Evolutionary conservation across 805 yeast genomes (phyloP).

Genomic region (Wickerhamiella azymoides): DNA sequence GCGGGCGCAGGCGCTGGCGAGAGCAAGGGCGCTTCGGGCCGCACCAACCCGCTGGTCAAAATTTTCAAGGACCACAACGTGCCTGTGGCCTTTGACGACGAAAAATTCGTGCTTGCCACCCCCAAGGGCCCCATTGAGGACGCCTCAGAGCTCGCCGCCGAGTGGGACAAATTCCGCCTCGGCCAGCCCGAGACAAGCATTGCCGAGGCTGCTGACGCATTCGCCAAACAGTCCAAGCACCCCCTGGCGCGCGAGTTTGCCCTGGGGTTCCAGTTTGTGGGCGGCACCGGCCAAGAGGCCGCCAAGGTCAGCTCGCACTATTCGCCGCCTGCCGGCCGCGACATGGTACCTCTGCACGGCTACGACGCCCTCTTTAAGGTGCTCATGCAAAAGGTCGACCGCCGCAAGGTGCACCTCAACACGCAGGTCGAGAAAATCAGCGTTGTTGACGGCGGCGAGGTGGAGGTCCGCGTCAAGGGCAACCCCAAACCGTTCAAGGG

Average conservation of each 20-base stretch:
- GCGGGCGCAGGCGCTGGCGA: no score
- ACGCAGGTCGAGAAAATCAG: constrained; percentile 13
- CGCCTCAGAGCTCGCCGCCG: constrained; percentile 2
- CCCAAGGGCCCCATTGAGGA: constrained; percentile 14
- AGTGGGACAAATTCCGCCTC: constrained; percentile 14
- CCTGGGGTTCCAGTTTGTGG: background rate
- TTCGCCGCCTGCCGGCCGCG: constrained; percentile 14
- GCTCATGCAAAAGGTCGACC: constrained; percentile 13
- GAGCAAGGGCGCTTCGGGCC: background rate
- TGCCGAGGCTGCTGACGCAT: constrained; percentile 11
- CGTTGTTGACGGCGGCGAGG: constrained; percentile 10
- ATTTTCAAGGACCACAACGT: constrained; percentile 14
- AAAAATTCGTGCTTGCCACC: constrained; percentile 11
- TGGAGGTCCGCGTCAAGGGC: constrained; percentile 13
- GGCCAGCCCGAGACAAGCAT: constrained; percentile 10
- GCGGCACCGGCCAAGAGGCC: constrained; percentile 4
- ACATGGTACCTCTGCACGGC: constrained; percentile 18
- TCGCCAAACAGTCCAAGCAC: constrained; percentile 3
- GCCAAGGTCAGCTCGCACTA: background rate
- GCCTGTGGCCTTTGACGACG: constrained; percentile 16
- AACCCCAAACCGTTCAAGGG: constrained; percentile 12
- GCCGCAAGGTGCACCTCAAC: constrained; percentile 11
- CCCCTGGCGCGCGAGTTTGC: background rate
- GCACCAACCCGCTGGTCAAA: constrained; percentile 14
- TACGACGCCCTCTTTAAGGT: constrained; percentile 13